Conservation (phyloP, 2,329 filamentous ascomycete species). For the Alternaria panax region DNA sequence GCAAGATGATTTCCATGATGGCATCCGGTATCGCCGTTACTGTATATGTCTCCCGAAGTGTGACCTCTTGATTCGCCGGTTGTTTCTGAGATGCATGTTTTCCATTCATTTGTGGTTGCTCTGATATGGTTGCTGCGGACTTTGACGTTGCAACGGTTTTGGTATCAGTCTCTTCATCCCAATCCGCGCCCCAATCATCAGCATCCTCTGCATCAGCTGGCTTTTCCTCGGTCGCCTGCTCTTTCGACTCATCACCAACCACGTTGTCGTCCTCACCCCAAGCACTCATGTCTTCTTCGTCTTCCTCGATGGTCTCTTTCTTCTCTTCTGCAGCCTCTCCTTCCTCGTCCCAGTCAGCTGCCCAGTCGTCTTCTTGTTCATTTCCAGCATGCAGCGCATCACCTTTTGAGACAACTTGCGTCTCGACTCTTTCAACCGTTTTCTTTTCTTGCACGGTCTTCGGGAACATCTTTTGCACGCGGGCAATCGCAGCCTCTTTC, state of each 20-base stretch:
- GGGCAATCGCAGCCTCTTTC: slow-evolving; percentile 78
- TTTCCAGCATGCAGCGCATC: slow-evolving; percentile 68
- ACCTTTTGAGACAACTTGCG: slow-evolving; percentile 75
- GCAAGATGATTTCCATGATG: slow-evolving; percentile 72
- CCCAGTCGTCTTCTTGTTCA: slow-evolving; percentile 71
- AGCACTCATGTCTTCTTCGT: slow-evolving; percentile 59
- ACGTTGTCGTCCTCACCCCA: slow-evolving; percentile 56
- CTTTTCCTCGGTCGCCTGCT: slow-evolving; percentile 47
- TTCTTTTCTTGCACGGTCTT: slow-evolving; percentile 71
- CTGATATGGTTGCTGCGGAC: slow-evolving; percentile 25
- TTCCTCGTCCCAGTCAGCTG: slow-evolving; percentile 78
- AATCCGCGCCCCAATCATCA: slow-evolving; percentile 77
- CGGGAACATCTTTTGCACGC: slow-evolving; percentile 73
- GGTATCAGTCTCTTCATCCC: slow-evolving; percentile 71
- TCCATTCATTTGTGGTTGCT: slow-evolving; percentile 43
- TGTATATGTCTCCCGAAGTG: slow-evolving; percentile 83
- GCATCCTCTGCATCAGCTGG: slow-evolving; percentile 49
- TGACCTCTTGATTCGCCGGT: slow-evolving; percentile 66
- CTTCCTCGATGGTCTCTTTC: slow-evolving; percentile 51
- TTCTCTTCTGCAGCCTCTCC: slow-evolving; percentile 20
- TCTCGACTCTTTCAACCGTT: slow-evolving; percentile 84
- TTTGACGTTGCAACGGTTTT: slow-evolving; percentile 22
- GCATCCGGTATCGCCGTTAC: slow-evolving; percentile 87
- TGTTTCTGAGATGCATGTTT: slow-evolving; percentile 37
- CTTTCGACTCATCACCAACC: slow-evolving; percentile 24